Conservation (phyloP, 345 rosid species). For the Durio zibethinus region DNA sequence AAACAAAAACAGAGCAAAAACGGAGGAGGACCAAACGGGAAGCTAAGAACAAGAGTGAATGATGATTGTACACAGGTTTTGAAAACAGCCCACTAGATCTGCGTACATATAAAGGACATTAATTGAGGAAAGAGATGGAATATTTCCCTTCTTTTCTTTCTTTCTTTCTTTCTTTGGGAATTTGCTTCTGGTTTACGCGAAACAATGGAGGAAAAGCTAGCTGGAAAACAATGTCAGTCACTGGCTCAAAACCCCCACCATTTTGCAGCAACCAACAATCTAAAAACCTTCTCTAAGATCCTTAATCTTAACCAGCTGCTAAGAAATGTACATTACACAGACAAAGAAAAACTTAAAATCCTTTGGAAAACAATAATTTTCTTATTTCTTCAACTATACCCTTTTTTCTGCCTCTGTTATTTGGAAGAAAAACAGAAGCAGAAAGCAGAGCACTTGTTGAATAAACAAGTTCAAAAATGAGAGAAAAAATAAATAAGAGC, state of each 20-base stretch:
- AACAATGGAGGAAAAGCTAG: slow-evolving; percentile 29
- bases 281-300: slow-evolving; percentile 13
- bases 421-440: slow-evolving; percentile 32
- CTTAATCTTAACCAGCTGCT: background rate
- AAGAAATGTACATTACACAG: slow-evolving; percentile 22
- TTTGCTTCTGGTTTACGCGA: slow-evolving; percentile 42
- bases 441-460: background rate
- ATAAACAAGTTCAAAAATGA: slow-evolving; percentile 12
- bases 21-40: slow-evolving; percentile 18
- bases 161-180: background rate
- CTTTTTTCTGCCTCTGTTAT: slow-evolving; percentile 20
- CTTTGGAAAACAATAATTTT: background rate
- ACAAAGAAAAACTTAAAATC: background rate
- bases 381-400: background rate
- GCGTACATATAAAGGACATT: slow-evolving; percentile 11
- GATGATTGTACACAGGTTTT: slow-evolving; percentile 4
- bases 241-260: slow-evolving; percentile 12
- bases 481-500: slow-evolving; percentile 10
- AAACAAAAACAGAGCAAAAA: slow-evolving; percentile 10
- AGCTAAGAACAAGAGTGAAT: background rate
- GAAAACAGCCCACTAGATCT: slow-evolving; percentile 34
- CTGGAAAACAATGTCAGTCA: slow-evolving; percentile 25
- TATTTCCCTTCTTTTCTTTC: slow-evolving; percentile 5
- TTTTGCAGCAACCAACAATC: slow-evolving; percentile 9
- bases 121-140: slow-evolving; percentile 26